phyloP scores from a whole-genome alignment of 2,329 filamentous ascomycete genomes.

The Xylaria sp. region DNA sequence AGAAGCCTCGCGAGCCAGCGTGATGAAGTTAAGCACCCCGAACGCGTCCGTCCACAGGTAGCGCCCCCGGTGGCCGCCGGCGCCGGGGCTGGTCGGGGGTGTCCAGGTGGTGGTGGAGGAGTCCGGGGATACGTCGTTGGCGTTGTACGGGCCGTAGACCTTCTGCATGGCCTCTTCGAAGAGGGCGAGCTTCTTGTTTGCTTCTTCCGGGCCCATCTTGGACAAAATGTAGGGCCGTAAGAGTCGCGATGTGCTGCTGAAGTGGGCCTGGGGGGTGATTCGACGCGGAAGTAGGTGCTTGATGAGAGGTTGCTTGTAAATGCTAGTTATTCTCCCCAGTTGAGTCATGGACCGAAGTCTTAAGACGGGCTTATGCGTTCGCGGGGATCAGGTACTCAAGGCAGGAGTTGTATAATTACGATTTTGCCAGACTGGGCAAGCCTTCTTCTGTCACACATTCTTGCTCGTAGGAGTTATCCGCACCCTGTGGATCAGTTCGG shows the following conservation, averaged over 20 bases:
- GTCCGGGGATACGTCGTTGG: constrained; percentile 16
- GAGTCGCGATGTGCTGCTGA: not conserved
- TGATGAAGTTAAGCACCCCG: constrained; percentile 61
- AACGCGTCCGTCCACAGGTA: constrained; percentile 66
- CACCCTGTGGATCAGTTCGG: not conserved
- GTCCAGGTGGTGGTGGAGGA: constrained; percentile 42
- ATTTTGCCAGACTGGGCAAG: too few species aligned
- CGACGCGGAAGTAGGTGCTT: not conserved
- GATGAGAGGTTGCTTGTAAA: not conserved
- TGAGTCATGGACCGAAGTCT: too few species aligned
- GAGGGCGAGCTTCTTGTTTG: constrained; percentile 15
- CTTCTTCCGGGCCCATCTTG: constrained; percentile 6
- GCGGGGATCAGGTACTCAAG: too few species aligned
- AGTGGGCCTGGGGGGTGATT: not conserved
- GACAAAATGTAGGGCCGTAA: not conserved
- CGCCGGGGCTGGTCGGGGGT: constrained; percentile 47
- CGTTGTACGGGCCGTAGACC: constrained; percentile 42
- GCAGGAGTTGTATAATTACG: not conserved
- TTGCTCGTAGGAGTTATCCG: not conserved
- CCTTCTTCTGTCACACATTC: not conserved
- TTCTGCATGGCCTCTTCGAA: constrained; percentile 43
- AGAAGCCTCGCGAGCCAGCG: constrained; percentile 47
- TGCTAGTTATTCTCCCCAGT: not conserved
- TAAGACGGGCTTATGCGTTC: not conserved
- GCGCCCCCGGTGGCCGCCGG: constrained; percentile 58